A percentile compares a stretch with the other conserved stretches of the same genome.
phyloP scores from a whole-genome alignment of 495 filamentous ascomycete species.

The Talaromyces stipitatus region DNA sequence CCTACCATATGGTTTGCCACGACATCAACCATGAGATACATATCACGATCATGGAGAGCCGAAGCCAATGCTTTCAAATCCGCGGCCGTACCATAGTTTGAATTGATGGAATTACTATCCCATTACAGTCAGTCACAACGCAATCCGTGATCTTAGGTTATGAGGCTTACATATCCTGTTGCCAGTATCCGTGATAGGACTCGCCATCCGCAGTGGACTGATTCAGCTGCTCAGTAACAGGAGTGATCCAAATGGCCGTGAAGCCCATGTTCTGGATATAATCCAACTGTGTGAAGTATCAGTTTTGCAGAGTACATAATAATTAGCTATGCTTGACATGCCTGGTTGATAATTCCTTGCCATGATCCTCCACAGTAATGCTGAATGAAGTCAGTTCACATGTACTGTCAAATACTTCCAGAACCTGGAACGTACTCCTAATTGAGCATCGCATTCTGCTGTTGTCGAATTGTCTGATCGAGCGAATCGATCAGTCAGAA shows the following conservation, averaged over 20 bases:
- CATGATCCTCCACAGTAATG: constrained; percentile 72
- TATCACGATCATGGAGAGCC: constrained; percentile 53
- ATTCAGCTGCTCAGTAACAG: constrained; percentile 55
- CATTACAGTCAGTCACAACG: not conserved
- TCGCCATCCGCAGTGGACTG: constrained; percentile 42
- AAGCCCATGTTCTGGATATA: constrained; percentile 71
- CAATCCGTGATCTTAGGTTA: not conserved
- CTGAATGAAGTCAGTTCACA: constrained; percentile 9
- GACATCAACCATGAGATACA: constrained; percentile 74
- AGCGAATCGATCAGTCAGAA: constrained; percentile 70
- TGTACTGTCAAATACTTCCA: not conserved
- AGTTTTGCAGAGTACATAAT: not conserved
- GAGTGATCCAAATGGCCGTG: constrained; percentile 77
- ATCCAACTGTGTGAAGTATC: constrained; percentile 24
- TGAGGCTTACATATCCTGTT: constrained; percentile 47
- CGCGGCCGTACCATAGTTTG: constrained; percentile 56
- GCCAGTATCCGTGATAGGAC: constrained; percentile 74
- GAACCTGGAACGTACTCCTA: not conserved
- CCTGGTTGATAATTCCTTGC: constrained; percentile 61
- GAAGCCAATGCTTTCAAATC: constrained; percentile 54
- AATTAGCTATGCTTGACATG: constrained; percentile 14
- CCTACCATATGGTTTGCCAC: constrained; percentile 69
- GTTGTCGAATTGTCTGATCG: constrained; percentile 59
- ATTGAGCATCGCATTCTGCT: constrained; percentile 37
- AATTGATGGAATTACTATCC: constrained; percentile 49